phyloP scores from a whole-genome alignment of 208 protist species.

The Leishmania turanica region DNA sequence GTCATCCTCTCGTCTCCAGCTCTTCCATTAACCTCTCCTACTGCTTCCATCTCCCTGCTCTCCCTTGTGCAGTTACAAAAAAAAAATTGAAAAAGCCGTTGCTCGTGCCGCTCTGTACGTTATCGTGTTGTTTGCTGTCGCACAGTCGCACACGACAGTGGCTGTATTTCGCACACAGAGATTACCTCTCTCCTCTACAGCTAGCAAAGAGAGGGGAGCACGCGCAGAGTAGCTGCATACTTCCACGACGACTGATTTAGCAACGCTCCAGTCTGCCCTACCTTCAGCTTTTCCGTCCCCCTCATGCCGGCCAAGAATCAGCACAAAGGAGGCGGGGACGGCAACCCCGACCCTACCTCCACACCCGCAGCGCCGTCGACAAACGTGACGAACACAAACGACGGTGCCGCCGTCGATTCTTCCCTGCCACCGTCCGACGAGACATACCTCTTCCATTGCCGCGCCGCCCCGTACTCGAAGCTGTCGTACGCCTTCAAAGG shows the following conservation, averaged over 20 bases:
- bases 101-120: background rate
- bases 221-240: background rate
- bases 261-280: background rate
- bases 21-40: background rate
- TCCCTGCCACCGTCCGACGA: background rate
- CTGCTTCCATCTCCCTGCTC: background rate
- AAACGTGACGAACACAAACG: background rate
- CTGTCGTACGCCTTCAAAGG: conserved; percentile 12
- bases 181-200: background rate
- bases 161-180: background rate
- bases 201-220: background rate
- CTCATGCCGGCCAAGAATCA: background rate
- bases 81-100: background rate
- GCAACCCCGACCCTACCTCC: background rate
- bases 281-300: background rate
- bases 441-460: conserved; percentile 27
- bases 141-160: background rate
- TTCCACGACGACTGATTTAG: background rate
- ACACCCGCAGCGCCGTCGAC: too few species aligned
- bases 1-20: background rate
- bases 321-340: background rate
- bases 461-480: conserved; percentile 21
- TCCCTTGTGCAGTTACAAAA: background rate
- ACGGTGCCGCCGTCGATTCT: background rate
- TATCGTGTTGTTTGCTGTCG: background rate